Evolutionary conservation across 2,329 filamentous ascomycete genomes (phyloP).

Genomic region (Aspergillus fumigatiaffinis): DNA sequence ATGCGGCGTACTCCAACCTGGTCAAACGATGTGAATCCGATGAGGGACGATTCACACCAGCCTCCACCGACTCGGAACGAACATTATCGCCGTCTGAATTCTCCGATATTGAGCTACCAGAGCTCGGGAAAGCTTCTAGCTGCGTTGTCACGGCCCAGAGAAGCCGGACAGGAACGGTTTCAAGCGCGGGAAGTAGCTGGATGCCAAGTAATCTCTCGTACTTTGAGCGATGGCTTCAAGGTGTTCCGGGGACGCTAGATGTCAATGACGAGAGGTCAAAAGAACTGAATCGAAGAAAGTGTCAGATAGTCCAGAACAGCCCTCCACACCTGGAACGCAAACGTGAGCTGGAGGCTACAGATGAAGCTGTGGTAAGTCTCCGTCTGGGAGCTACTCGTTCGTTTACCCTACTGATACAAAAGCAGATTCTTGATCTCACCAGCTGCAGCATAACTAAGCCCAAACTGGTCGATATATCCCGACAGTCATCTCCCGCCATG

Average conservation of each 20-base stretch:
- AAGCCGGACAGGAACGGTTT: slow-evolving; percentile 31
- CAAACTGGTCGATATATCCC: slow-evolving; percentile 37
- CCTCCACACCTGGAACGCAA: slow-evolving; percentile 12
- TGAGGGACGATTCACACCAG: slow-evolving; percentile 10
- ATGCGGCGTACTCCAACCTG: slow-evolving; percentile 30
- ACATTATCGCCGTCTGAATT: slow-evolving; percentile 11
- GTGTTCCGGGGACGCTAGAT: slow-evolving; percentile 29
- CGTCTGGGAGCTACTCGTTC: too few species aligned
- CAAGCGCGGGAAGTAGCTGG: slow-evolving; percentile 35
- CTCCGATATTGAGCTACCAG: slow-evolving; percentile 10
- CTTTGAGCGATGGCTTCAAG: slow-evolving; percentile 36
- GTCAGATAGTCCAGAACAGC: neutral
- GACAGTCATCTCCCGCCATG: slow-evolving; percentile 31
- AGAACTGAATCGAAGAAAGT: slow-evolving; percentile 26
- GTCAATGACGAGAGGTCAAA: slow-evolving; percentile 21
- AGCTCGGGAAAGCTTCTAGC: slow-evolving; percentile 10
- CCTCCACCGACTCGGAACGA: slow-evolving; percentile 8
- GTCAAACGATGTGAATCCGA: slow-evolving; percentile 24
- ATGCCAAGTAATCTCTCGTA: slow-evolving; percentile 34
- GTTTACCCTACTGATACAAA: slow-evolving; percentile 5
- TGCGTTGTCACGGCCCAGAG: slow-evolving; percentile 25
- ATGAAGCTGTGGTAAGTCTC: slow-evolving; percentile 23
- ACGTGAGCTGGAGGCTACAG: slow-evolving; percentile 12
- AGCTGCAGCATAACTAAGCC: slow-evolving; percentile 30
- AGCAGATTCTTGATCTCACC: slow-evolving; percentile 31